Conservation (phyloP, 129 eudicot species). For the Smallanthus sonchifolius region DNA sequence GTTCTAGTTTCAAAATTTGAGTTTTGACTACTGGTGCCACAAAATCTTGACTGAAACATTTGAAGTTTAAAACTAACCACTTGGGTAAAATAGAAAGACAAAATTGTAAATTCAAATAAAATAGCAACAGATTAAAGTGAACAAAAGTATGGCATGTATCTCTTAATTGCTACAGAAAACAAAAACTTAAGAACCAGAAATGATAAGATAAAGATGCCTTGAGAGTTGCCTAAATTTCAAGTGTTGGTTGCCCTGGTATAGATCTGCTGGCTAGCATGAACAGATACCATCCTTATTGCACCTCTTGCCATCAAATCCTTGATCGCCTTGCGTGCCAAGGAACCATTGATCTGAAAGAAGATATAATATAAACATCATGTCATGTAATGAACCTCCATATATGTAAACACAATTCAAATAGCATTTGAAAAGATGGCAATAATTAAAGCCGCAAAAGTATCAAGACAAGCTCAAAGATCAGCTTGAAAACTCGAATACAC, state of each 20-base stretch:
- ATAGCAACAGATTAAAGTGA: background rate
- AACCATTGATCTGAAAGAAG: constrained; percentile 59
- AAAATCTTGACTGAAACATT: background rate
- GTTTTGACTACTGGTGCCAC: too few species aligned
- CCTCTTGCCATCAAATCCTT: constrained; percentile 80
- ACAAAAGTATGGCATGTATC: background rate
- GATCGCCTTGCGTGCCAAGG: constrained; percentile 80
- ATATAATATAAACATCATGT: background rate
- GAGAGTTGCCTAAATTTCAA: background rate
- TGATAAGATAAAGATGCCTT: background rate
- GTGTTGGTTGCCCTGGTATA: constrained; percentile 79
- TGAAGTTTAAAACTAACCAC: background rate
- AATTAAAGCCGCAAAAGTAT: background rate
- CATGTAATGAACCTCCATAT: background rate
- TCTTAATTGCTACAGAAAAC: constrained; percentile 4
- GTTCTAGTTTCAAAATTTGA: too few species aligned
- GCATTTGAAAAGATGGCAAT: background rate
- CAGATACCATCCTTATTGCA: constrained; percentile 63
- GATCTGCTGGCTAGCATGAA: constrained; percentile 73
- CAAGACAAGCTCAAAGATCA: background rate
- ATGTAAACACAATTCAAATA: background rate
- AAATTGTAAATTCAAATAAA: background rate
- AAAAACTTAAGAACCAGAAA: constrained; percentile 5
- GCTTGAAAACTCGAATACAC: background rate
- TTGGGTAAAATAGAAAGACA: background rate